Evolutionary conservation across 805 yeast genomes (phyloP).

Genomic region (Priceomyces fermenticarens): DNA sequence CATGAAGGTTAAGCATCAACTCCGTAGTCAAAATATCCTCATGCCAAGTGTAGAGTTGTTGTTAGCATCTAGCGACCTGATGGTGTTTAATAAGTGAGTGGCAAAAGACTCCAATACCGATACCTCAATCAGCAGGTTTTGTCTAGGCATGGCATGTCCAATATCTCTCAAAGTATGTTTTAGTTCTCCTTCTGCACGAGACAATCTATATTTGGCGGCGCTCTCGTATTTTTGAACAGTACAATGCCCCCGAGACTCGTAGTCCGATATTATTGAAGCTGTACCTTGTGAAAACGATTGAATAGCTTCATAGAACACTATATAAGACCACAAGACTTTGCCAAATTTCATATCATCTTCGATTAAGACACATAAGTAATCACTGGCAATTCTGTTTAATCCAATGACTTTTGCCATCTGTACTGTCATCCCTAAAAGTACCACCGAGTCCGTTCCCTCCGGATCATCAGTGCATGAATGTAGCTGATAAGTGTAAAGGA

Average conservation of each 20-base stretch:
- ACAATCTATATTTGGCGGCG: too few relatives aligned
- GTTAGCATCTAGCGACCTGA: too few relatives aligned
- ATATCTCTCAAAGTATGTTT: too few relatives aligned
- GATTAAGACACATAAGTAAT: neutral
- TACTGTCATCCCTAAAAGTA: conserved; percentile 3
- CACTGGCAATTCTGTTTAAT: conserved; percentile 1
- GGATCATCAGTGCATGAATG: conserved; percentile 7
- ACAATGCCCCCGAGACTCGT: too few relatives aligned
- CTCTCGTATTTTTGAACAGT: too few relatives aligned
- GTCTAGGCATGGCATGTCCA: too few relatives aligned
- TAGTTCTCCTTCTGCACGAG: too few relatives aligned
- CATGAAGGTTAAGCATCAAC: neutral
- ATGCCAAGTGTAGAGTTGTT: neutral
- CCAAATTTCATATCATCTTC: conserved; percentile 3
- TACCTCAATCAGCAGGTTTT: too few relatives aligned
- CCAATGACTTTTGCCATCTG: conserved; percentile 8
- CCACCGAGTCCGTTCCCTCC: conserved; percentile 1
- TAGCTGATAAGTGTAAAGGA: conserved; percentile 5
- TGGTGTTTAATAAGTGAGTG: too few relatives aligned
- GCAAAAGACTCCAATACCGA: too few relatives aligned
- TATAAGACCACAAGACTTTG: conserved; percentile 4
- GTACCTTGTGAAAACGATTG: conserved; percentile 4
- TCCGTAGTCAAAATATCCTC: conserved; percentile 1
- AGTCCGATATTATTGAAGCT: conserved; percentile 1
- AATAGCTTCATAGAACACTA: conserved; percentile 5